These are phyloP conservation scores for Lachnellula occidentalis DNA, from an alignment of 2,329 filamentous ascomycete genomes.

Conservation along the genomic window DNA sequence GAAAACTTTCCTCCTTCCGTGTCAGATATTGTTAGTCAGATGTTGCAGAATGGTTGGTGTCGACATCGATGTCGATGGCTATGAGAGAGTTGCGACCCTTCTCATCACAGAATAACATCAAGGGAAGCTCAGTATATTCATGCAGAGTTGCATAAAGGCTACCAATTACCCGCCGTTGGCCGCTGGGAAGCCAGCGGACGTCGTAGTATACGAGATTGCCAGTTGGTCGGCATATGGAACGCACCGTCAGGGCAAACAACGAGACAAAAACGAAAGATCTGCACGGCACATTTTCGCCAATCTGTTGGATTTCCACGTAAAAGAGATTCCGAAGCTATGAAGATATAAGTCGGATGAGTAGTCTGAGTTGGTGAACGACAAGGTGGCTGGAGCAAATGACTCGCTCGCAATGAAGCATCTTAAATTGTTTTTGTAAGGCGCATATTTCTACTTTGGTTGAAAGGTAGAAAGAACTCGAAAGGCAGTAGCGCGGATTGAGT, in stretches of 20 bases:
- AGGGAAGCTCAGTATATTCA: neutral
- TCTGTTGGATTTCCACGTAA: neutral
- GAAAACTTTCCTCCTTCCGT: neutral
- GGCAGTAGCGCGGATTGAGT: too few species aligned
- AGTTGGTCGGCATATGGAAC: conserved; percentile 1
- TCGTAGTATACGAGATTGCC: neutral
- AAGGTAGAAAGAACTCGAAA: too few species aligned
- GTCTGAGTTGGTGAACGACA: neutral
- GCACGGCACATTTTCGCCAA: conserved; percentile 1
- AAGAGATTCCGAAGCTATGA: neutral
- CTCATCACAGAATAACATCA: neutral
- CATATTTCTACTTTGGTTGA: too few species aligned
- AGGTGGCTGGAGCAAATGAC: neutral
- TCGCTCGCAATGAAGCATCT: too few species aligned
- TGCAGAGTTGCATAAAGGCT: neutral
- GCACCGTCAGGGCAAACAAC: neutral
- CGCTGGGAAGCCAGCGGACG: neutral
- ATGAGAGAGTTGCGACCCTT: neutral
- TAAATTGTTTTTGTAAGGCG: too few species aligned
- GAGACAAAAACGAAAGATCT: neutral
- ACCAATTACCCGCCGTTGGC: conserved; percentile 1
- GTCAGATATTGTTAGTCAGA: neutral
- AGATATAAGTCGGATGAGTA: neutral
- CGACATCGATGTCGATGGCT: neutral
- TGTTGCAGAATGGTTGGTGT: conserved; percentile 1